Percentiles rank a stretch among this genome's conserved stretches.
Evolutionary conservation across 2,329 filamentous ascomycete genomes (phyloP).

Genomic region (Drechslerella coelobrocha): DNA sequence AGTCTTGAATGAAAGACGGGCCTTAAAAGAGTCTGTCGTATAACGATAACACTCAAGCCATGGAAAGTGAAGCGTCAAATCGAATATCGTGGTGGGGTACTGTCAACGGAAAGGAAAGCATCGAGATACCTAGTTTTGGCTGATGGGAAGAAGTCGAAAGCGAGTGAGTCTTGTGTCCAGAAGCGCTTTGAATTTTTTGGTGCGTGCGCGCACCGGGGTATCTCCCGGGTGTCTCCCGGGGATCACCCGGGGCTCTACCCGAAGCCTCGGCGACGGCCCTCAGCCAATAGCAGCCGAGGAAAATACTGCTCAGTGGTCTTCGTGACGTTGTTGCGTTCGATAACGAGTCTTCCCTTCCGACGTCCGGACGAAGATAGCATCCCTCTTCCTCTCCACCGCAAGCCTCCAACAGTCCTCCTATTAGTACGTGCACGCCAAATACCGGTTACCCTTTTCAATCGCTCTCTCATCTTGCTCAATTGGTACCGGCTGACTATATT

Average conservation of each 20-base stretch:
- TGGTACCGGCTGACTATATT: conserved; percentile 17
- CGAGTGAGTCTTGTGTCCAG: not conserved
- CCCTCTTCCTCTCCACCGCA: conserved; percentile 14
- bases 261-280: not conserved
- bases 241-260: not conserved
- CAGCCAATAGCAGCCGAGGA: conserved; percentile 40
- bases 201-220: not conserved
- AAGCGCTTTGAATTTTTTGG: not conserved
- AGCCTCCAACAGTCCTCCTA: conserved; percentile 7
- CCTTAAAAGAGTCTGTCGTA: not conserved
- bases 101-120: not conserved
- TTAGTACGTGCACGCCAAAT: conserved; percentile 11
- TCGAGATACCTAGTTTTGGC: no score
- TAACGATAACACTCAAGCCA: not conserved
- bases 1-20: not conserved
- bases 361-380: conserved; percentile 10
- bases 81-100: not conserved
- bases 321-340: conserved; percentile 33
- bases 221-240: not conserved
- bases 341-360: conserved; percentile 14
- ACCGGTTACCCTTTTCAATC: not conserved
- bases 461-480: conserved; percentile 14
- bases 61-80: not conserved
- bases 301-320: conserved; percentile 37
- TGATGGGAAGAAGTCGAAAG: not conserved